A percentile compares a stretch with the other conserved stretches of the same genome.
Conservation (phyloP, 2,329 filamentous ascomycete genomes). For the Metarhizium sp. region DNA sequence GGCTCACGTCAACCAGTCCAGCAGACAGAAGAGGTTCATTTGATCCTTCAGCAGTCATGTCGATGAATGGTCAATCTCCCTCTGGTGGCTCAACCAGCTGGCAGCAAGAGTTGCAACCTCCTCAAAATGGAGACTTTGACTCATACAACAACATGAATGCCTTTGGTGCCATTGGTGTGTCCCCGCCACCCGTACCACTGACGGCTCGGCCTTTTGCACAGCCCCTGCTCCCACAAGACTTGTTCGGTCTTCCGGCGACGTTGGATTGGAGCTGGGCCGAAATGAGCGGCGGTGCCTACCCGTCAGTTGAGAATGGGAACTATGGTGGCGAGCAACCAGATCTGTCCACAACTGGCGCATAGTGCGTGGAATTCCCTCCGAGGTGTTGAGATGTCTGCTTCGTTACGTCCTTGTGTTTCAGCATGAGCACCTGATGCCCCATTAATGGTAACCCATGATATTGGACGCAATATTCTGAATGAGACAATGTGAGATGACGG, state of each 20-base stretch:
- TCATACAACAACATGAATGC: constrained; percentile 36
- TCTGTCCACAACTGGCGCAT: background rate
- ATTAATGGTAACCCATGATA: background rate
- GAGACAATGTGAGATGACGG: background rate
- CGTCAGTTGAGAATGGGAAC: constrained; percentile 54
- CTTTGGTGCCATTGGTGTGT: constrained; percentile 25
- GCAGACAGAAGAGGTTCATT: constrained; percentile 16
- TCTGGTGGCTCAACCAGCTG: constrained; percentile 34
- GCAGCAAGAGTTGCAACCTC: constrained; percentile 34
- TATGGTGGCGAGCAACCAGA: constrained; percentile 22
- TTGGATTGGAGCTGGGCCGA: constrained; percentile 80
- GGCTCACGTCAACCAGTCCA: constrained; percentile 19
- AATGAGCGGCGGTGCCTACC: constrained; percentile 56
- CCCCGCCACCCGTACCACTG: constrained; percentile 5
- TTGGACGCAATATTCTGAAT: background rate
- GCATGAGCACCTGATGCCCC: background rate
- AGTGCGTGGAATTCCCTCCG: background rate
- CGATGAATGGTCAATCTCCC: constrained; percentile 32
- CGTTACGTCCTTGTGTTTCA: background rate
- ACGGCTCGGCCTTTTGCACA: constrained; percentile 54
- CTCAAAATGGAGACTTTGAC: constrained; percentile 29
- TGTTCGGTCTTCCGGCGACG: constrained; percentile 94
- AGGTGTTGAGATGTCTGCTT: background rate
- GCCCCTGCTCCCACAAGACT: constrained; percentile 81
- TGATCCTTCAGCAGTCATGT: constrained; percentile 11